A percentile compares a stretch with the other conserved stretches of the same genome.
Conservation (phyloP, 306 rosid genomes). For the Malus orientalis region DNA sequence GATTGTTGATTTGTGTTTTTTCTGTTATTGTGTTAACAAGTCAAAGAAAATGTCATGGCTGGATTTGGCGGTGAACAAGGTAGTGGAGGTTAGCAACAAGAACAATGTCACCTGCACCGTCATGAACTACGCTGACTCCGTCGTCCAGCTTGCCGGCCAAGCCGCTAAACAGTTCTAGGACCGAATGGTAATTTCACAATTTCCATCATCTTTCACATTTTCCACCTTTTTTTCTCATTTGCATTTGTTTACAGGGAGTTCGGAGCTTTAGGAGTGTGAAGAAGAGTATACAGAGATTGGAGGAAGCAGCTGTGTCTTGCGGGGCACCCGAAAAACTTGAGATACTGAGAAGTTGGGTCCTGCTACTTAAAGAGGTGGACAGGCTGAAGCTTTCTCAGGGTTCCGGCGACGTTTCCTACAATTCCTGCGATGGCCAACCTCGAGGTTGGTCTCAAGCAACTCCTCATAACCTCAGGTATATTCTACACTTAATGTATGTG, state of each 20-base stretch:
- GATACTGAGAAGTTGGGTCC: slow-evolving; percentile 79
- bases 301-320: slow-evolving; percentile 1
- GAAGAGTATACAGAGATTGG: slow-evolving; percentile 38
- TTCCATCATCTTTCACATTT: background rate
- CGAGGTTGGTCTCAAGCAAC: no score
- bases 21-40: background rate
- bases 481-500: no score
- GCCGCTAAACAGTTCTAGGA: slow-evolving; percentile 91
- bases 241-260: slow-evolving; percentile 38
- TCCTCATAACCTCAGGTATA: no score
- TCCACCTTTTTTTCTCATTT: background rate
- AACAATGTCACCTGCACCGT: slow-evolving; percentile 90
- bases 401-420: background rate
- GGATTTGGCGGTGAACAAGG: slow-evolving; percentile 87
- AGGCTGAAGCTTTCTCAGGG: slow-evolving; percentile 38
- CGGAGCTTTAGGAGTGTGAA: slow-evolving; percentile 51
- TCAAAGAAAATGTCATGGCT: slow-evolving; percentile 62
- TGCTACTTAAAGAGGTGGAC: slow-evolving; percentile 69
- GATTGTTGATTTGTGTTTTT: no score
- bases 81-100: slow-evolving; percentile 84
- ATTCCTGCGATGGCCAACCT: no score
- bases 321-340: slow-evolving; percentile 67
- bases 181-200: slow-evolving; percentile 56
- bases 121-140: slow-evolving; percentile 87
- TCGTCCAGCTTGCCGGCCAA: slow-evolving; percentile 96